Conservation (phyloP, 164 flowering plant species). For the Nelumbo lutea region DNA sequence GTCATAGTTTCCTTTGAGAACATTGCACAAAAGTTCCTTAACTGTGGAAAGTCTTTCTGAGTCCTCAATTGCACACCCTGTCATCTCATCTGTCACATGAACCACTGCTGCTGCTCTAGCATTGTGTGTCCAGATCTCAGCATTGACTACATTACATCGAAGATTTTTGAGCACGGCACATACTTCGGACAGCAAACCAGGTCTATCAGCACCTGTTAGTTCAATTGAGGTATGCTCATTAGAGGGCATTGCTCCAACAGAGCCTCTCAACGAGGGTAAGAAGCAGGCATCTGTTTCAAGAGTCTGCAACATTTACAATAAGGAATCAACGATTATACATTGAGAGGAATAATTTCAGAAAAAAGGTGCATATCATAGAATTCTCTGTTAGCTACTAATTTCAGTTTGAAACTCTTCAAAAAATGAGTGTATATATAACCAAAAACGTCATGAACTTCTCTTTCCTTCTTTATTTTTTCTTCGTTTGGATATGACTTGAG, state of each 20-base stretch:
- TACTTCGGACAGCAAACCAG: slow-evolving; percentile 57
- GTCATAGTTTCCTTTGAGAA: slow-evolving; percentile 29
- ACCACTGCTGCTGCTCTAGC: slow-evolving; percentile 43
- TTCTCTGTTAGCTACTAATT: too few species aligned
- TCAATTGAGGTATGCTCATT: slow-evolving; percentile 43
- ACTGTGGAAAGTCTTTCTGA: slow-evolving; percentile 27
- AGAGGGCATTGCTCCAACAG: slow-evolving; percentile 39
- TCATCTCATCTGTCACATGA: slow-evolving; percentile 34
- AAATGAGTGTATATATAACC: too few species aligned
- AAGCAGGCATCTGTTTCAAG: slow-evolving; percentile 29
- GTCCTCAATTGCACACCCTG: slow-evolving; percentile 37
- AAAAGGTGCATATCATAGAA: not conserved
- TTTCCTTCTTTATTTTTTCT: too few species aligned
- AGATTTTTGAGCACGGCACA: slow-evolving; percentile 49
- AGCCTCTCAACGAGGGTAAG: slow-evolving; percentile 19
- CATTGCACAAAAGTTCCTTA: slow-evolving; percentile 32
- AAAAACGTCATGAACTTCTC: too few species aligned
- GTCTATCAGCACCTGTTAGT: slow-evolving; percentile 46
- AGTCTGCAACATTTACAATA: slow-evolving; percentile 21
- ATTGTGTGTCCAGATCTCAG: slow-evolving; percentile 65
- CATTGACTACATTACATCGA: slow-evolving; percentile 42
- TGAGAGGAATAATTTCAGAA: too few species aligned
- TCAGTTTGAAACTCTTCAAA: too few species aligned
- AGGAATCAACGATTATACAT: not conserved
- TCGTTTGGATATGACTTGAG: too few species aligned